A percentile compares a stretch with the other conserved stretches of the same genome.
Conservation (phyloP, 2,329 filamentous ascomycete species). For the Phialemoniopsis sp. region DNA sequence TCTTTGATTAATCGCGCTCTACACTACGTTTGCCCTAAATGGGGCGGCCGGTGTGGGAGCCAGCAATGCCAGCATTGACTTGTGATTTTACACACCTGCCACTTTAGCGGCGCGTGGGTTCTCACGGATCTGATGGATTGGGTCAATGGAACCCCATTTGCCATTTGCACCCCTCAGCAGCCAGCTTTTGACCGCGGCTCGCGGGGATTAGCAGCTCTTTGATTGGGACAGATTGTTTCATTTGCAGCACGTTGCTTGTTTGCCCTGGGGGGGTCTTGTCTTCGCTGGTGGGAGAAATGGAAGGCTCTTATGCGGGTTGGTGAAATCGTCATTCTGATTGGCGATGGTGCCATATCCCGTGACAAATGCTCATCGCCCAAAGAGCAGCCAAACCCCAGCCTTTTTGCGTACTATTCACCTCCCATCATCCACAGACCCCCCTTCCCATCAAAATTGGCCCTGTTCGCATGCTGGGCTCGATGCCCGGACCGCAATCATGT, state of each 20-base stretch:
- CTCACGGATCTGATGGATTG: too few relatives aligned
- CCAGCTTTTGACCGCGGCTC: too few relatives aligned
- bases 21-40: constrained; percentile 10
- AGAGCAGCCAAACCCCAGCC: constrained; percentile 2
- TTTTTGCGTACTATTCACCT: constrained; percentile 10
- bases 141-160: too few relatives aligned
- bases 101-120: too few relatives aligned
- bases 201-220: too few relatives aligned
- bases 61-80: too few relatives aligned
- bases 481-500: too few relatives aligned
- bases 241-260: neutral
- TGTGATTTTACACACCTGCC: too few relatives aligned
- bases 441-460: constrained; percentile 1
- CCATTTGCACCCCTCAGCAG: too few relatives aligned
- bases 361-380: constrained; percentile 24
- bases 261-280: neutral
- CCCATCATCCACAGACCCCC: constrained; percentile 12
- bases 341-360: constrained; percentile 61
- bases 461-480: too few relatives aligned
- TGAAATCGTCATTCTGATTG: constrained; percentile 2
- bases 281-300: too few relatives aligned
- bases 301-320: neutral
- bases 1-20: too few relatives aligned
- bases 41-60: constrained; percentile 15
- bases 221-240: neutral